Percentiles rank a stretch among this genome's conserved stretches.
phyloP scores from a whole-genome alignment of 2,329 filamentous ascomycete genomes.

The Epichloe amarillans region DNA sequence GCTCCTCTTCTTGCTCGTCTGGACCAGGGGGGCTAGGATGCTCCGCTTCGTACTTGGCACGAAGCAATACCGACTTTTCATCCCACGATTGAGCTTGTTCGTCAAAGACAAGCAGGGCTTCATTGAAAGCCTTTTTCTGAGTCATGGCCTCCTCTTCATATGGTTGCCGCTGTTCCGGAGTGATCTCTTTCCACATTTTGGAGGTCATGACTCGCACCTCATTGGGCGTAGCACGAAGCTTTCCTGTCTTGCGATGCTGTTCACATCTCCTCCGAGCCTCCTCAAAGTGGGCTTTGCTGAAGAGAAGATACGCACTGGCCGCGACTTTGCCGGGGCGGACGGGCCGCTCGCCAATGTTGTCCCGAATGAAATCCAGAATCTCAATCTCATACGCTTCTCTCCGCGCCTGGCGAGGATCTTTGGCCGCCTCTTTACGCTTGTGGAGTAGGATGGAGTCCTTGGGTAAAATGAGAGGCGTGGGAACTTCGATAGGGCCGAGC shows the following conservation, averaged over 20 bases:
- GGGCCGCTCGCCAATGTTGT: constrained; percentile 60
- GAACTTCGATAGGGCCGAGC: constrained; percentile 68
- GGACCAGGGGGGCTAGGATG: constrained; percentile 26
- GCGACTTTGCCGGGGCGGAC: constrained; percentile 58
- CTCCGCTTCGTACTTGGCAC: constrained; percentile 36
- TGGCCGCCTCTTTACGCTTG: constrained; percentile 42
- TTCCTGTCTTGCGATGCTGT: constrained; percentile 47
- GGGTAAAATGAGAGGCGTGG: constrained; percentile 58
- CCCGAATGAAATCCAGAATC: constrained; percentile 36
- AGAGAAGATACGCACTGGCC: constrained; percentile 80
- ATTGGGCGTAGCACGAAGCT: constrained; percentile 55
- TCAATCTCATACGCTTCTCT: constrained; percentile 44
- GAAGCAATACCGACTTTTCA: constrained; percentile 42
- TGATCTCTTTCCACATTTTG: constrained; percentile 77
- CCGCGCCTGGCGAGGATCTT: constrained; percentile 37
- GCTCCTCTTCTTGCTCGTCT: constrained; percentile 12
- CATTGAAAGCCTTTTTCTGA: constrained; percentile 53
- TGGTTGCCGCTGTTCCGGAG: constrained; percentile 56
- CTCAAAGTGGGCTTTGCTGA: constrained; percentile 68
- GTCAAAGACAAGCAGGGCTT: constrained; percentile 45
- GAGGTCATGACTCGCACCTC: constrained; percentile 78
- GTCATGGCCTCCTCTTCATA: constrained; percentile 62
- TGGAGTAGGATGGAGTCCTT: constrained; percentile 37
- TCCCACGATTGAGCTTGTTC: constrained; percentile 60
- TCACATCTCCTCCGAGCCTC: constrained; percentile 46